Percentiles rank a stretch among this genome's conserved stretches.
Evolutionary conservation across 331 rosid genomes (phyloP).

Genomic region (Erythrophleum ivorense): DNA sequence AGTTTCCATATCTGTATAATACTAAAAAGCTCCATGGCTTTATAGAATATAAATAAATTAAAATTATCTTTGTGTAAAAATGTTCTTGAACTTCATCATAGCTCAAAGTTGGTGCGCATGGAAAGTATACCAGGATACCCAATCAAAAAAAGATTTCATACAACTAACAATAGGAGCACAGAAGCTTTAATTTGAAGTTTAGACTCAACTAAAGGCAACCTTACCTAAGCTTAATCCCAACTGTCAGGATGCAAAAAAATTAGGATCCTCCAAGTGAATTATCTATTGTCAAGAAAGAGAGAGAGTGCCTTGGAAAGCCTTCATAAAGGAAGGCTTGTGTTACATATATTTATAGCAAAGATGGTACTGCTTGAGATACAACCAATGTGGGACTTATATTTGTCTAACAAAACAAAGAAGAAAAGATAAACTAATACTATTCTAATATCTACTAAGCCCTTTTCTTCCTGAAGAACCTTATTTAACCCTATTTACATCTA

Average conservation of each 20-base stretch:
- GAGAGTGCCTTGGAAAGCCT: too few species aligned
- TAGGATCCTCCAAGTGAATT: not conserved
- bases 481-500: conserved; percentile 17
- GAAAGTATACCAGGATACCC: too few species aligned
- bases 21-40: not conserved
- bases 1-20: not conserved
- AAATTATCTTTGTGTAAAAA: not conserved
- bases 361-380: too few species aligned
- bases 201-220: not conserved
- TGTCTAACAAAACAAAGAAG: too few species aligned
- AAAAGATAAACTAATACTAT: too few species aligned
- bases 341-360: too few species aligned
- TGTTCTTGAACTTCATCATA: conserved; percentile 18
- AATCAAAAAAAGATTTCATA: too few species aligned
- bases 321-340: too few species aligned
- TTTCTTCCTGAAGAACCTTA: conserved; percentile 12
- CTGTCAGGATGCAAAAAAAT: not conserved
- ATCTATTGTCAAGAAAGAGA: not conserved
- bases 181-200: too few species aligned
- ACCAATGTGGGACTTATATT: too few species aligned
- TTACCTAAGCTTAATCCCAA: not conserved
- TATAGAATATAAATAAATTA: conserved; percentile 15
- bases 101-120: not conserved
- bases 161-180: too few species aligned
- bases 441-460: not conserved